A percentile compares a stretch with the other conserved stretches of the same genome.
Evolutionary conservation across 2,329 filamentous ascomycete genomes (phyloP).

Genomic region (Verticillium longisporum): DNA sequence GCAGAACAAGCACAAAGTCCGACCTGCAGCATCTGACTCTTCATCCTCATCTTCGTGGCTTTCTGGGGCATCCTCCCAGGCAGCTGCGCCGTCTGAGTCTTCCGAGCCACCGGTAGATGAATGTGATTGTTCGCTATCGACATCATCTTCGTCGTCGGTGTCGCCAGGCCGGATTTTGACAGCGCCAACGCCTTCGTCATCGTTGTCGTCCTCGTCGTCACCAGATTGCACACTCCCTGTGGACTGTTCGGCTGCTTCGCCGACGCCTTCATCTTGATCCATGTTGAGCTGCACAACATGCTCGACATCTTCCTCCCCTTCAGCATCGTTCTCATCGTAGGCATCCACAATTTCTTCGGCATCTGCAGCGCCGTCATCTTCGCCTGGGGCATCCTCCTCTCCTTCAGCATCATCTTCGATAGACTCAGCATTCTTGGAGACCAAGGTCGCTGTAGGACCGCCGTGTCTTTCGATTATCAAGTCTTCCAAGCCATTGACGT

Average conservation of each 20-base stretch:
- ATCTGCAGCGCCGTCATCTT: constrained; percentile 21
- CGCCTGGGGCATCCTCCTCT: constrained; percentile 16
- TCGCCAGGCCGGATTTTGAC: constrained; percentile 50
- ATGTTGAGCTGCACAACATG: constrained; percentile 17
- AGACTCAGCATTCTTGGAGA: neutral
- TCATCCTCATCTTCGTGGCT: constrained; percentile 50
- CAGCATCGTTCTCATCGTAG: constrained; percentile 32
- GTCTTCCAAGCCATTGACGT: constrained; percentile 2
- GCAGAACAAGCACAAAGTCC: constrained; percentile 62
- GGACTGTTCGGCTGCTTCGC: neutral
- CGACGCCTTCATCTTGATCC: neutral
- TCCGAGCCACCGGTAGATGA: constrained; percentile 43
- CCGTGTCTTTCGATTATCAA: constrained; percentile 3
- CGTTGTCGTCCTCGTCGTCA: constrained; percentile 22
- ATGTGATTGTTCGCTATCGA: constrained; percentile 35
- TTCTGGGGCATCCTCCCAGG: constrained; percentile 52
- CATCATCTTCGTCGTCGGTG: constrained; percentile 34
- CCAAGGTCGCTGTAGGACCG: neutral
- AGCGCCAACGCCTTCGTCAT: constrained; percentile 49
- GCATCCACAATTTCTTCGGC: constrained; percentile 10
- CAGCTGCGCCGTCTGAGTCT: constrained; percentile 49
- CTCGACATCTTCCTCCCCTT: constrained; percentile 24
- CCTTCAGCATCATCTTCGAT: constrained; percentile 13
- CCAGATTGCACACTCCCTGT: neutral
- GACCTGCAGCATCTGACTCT: constrained; percentile 43